Conservation (phyloP, 495 filamentous ascomycete genomes). For the Lepraria neglecta region DNA sequence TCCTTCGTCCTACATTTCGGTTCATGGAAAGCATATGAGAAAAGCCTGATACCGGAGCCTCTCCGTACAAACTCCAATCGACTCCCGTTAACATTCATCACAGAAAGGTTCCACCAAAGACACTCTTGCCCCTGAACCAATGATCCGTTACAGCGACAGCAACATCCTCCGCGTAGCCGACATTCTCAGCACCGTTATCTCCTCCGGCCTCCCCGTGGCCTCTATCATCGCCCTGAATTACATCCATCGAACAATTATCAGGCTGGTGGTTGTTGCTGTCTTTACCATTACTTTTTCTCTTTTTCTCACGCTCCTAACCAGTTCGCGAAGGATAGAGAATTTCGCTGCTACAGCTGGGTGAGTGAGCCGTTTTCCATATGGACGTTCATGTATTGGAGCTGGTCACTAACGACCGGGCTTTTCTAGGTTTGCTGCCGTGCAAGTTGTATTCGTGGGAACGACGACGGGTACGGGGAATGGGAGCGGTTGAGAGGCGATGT, state of each 20-base stretch:
- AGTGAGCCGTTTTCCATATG: not conserved
- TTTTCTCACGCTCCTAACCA: slow-evolving; percentile 28
- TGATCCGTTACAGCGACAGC: slow-evolving; percentile 6
- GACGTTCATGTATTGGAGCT: no score
- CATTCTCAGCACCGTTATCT: slow-evolving; percentile 28
- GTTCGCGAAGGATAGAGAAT: slow-evolving; percentile 30
- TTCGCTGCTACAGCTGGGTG: slow-evolving; percentile 32
- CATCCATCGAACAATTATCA: slow-evolving; percentile 9
- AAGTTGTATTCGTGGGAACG: no score
- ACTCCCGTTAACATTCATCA: not conserved
- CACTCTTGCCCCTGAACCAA: not conserved
- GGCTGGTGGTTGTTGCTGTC: slow-evolving; percentile 27
- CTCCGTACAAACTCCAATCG: no score
- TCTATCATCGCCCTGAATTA: slow-evolving; percentile 28
- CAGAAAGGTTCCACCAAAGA: not conserved
- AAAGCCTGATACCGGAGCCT: no score
- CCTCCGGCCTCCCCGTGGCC: slow-evolving; percentile 31
- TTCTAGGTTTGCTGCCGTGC: no score
- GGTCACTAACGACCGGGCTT: no score
- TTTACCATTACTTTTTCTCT: slow-evolving; percentile 30
- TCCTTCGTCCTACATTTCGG: not conserved
- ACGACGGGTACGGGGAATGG: no score
- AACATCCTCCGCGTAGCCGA: slow-evolving; percentile 12
- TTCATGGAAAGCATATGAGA: not conserved
- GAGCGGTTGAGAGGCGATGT: no score